Evolutionary conservation across 2,329 filamentous ascomycete species (phyloP).

Genomic region (Calonectria pteridis): DNA sequence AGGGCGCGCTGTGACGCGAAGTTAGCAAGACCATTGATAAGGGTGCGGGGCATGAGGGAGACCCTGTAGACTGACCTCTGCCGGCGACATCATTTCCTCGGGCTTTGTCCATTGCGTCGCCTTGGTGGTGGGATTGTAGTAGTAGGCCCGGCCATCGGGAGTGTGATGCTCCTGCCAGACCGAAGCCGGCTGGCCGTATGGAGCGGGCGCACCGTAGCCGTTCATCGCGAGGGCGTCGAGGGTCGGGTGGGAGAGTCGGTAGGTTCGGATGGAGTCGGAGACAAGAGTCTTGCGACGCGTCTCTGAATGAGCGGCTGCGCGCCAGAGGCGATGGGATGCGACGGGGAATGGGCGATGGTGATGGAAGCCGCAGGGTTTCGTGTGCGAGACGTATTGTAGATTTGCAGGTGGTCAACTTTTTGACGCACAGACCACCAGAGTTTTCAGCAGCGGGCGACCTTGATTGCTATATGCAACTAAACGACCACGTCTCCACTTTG

Average conservation of each 20-base stretch:
- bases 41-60: background rate
- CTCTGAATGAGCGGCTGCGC: conserved; percentile 4
- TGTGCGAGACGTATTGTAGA: conserved; percentile 21
- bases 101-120: conserved; percentile 96
- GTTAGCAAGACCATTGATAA: conserved; percentile 24
- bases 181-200: conserved; percentile 63
- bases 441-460: conserved; percentile 18
- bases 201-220: conserved; percentile 62
- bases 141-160: conserved; percentile 87
- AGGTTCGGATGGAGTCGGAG: background rate
- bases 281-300: conserved; percentile 21
- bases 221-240: conserved; percentile 63
- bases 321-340: conserved; percentile 14
- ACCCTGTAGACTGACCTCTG: conserved; percentile 72
- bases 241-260: background rate
- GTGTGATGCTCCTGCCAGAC: conserved; percentile 87
- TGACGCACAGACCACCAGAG: conserved; percentile 37
- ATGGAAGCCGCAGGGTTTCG: conserved; percentile 26
- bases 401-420: conserved; percentile 40
- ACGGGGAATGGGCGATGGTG: conserved; percentile 23
- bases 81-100: conserved; percentile 84
- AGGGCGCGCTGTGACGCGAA: conserved; percentile 74
- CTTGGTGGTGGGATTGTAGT: conserved; percentile 89
- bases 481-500: conserved; percentile 36
- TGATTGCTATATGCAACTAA: conserved; percentile 29